A percentile compares a stretch with the other conserved stretches of the same genome.
These are phyloP conservation scores for Setaria viridis DNA, from an alignment of 202 grass and related monocot genomes.

Conservation along the genomic window DNA sequence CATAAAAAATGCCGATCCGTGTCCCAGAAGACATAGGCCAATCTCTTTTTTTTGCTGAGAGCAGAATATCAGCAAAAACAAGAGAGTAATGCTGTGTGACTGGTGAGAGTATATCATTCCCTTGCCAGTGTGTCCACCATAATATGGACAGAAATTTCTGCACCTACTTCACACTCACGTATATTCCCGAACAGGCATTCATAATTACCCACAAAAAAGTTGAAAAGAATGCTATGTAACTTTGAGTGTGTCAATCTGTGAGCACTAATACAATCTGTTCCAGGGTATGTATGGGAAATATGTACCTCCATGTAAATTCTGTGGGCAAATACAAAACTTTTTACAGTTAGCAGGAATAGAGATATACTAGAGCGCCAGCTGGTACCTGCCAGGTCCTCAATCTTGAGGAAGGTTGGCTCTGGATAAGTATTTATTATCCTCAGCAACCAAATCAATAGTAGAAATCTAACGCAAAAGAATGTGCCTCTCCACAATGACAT, in stretches of 20 bases:
- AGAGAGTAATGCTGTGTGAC: constrained; percentile 1
- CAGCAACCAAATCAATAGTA: constrained; percentile 54
- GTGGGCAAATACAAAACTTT: constrained; percentile 57
- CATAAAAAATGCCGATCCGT: constrained; percentile 15
- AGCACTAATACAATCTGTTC: constrained; percentile 47
- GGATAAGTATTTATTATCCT: constrained; percentile 55
- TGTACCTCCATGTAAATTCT: constrained; percentile 56
- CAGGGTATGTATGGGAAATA: constrained; percentile 48
- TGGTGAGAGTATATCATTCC: constrained; percentile 21
- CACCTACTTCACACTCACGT: constrained; percentile 6
- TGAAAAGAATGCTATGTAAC: constrained; percentile 55
- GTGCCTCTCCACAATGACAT: constrained; percentile 45
- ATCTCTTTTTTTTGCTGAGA: background rate
- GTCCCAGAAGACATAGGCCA: constrained; percentile 18
- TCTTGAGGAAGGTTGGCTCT: constrained; percentile 43
- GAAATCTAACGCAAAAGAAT: constrained; percentile 59
- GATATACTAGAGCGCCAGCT: constrained; percentile 43
- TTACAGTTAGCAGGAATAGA: constrained; percentile 56
- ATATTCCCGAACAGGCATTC: constrained; percentile 24
- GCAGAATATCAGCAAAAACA: constrained; percentile 33
- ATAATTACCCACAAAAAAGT: constrained; percentile 39
- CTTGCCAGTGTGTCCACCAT: constrained; percentile 17
- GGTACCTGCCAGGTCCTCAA: constrained; percentile 43
- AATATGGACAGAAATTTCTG: constrained; percentile 26
- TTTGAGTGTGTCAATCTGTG: constrained; percentile 46